Percentiles rank a stretch among this genome's conserved stretches.
Evolutionary conservation across 176 grass and related monocot genomes (phyloP).

Genomic region (Bolboschoenus planiculmis): DNA sequence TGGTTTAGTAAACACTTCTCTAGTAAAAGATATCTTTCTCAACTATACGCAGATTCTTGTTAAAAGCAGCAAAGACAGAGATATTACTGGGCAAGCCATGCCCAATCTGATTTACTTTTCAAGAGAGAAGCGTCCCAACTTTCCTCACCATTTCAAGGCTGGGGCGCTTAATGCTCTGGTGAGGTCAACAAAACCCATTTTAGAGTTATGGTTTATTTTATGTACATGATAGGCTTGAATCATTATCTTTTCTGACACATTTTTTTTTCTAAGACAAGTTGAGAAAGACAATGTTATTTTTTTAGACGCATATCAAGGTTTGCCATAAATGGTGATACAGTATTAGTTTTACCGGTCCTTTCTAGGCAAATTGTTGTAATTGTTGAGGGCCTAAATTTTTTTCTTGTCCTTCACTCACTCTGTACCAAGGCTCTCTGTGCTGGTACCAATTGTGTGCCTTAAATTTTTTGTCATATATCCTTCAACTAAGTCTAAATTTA

Average conservation of each 20-base stretch:
- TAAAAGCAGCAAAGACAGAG: slow-evolving; percentile 25
- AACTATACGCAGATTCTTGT: slow-evolving; percentile 18
- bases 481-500: too few species aligned
- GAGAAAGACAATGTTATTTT: neutral
- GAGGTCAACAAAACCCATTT: neutral
- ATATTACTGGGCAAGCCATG: slow-evolving; percentile 18
- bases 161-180: slow-evolving; percentile 38
- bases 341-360: too few species aligned
- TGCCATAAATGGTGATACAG: too few species aligned
- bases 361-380: too few species aligned
- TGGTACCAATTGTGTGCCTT: too few species aligned
- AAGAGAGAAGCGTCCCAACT: slow-evolving; percentile 29
- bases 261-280: neutral
- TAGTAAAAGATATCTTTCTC: neutral
- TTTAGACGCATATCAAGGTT: neutral
- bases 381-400: too few species aligned
- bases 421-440: too few species aligned
- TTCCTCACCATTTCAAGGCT: slow-evolving; percentile 40
- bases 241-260: neutral
- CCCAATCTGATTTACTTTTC: slow-evolving; percentile 39
- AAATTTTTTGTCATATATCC: too few species aligned
- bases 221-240: neutral
- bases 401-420: too few species aligned
- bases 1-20: neutral
- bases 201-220: neutral